Conservation (phyloP, 176 grass and related monocot genomes). For the Areca catechu region DNA sequence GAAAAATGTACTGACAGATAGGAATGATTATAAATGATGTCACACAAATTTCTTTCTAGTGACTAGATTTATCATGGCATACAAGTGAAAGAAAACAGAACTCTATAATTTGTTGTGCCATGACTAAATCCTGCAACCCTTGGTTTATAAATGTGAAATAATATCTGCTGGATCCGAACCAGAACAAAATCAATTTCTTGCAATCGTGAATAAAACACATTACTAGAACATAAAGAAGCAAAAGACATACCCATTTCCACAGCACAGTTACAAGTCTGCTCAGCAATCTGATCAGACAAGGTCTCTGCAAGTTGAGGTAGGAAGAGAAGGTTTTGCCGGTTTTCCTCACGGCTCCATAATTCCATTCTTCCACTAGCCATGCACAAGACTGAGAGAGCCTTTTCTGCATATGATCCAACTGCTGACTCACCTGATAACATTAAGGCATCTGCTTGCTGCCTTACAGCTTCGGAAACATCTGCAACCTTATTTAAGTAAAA, state of each 20-base stretch:
- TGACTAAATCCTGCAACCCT: no score
- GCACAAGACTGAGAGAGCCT: conserved; percentile 50
- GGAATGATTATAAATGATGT: no score
- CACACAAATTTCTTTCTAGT: no score
- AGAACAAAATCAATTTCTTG: no score
- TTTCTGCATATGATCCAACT: conserved; percentile 47
- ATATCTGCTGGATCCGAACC: no score
- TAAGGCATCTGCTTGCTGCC: conserved; percentile 52
- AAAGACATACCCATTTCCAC: conserved; percentile 45
- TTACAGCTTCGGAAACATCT: conserved; percentile 59
- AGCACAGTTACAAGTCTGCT: conserved; percentile 52
- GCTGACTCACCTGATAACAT: conserved; percentile 72
- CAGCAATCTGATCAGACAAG: conserved; percentile 40
- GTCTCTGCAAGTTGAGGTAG: conserved; percentile 37
- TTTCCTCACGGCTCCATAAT: conserved; percentile 46
- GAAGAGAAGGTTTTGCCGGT: conserved; percentile 32
- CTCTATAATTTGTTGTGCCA: no score
- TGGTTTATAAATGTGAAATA: no score
- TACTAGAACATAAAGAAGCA: no score
- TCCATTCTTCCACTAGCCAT: conserved; percentile 44
- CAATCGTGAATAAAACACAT: no score
- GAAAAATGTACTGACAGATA: not conserved
- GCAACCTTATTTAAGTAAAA: conserved; percentile 31
- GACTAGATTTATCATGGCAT: no score
- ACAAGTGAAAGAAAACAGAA: no score